These are phyloP conservation scores for Nakazawaea laoshanensis DNA, from an alignment of 805 yeast genomes.

Conservation along the genomic window DNA sequence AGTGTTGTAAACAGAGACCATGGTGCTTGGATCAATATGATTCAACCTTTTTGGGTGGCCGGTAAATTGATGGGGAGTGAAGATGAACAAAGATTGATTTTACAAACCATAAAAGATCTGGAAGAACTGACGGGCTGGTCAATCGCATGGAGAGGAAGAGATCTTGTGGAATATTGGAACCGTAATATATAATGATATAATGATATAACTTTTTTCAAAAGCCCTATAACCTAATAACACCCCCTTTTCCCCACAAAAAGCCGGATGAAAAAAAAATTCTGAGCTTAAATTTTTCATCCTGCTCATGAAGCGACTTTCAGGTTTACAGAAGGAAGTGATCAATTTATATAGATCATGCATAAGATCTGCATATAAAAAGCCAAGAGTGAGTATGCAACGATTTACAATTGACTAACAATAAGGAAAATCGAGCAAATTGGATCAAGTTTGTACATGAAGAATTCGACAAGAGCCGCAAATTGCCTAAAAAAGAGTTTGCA, in stretches of 20 bases:
- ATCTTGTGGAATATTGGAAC: slow-evolving; percentile 19
- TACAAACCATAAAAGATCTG: slow-evolving; percentile 17
- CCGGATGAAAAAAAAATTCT: neutral
- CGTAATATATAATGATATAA: slow-evolving; percentile 8
- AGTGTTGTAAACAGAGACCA: slow-evolving; percentile 21
- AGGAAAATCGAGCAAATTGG: slow-evolving; percentile 26
- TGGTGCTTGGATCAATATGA: slow-evolving; percentile 18
- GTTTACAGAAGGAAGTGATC: slow-evolving; percentile 45
- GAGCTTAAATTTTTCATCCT: neutral
- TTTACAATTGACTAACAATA: neutral
- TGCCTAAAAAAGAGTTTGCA: slow-evolving; percentile 73
- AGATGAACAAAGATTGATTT: slow-evolving; percentile 16
- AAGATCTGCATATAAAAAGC: slow-evolving; percentile 36
- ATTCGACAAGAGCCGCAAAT: slow-evolving; percentile 45
- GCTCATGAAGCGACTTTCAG: slow-evolving; percentile 19
- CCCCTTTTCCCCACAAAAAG: slow-evolving; percentile 1
- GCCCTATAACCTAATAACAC: neutral
- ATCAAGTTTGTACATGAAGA: slow-evolving; percentile 32
- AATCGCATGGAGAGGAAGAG: slow-evolving; percentile 18
- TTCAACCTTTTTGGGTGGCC: slow-evolving; percentile 20
- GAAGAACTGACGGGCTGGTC: slow-evolving; percentile 20
- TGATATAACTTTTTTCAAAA: neutral
- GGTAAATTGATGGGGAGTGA: slow-evolving; percentile 17
- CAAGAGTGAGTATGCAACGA: slow-evolving; percentile 22
- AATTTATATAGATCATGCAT: slow-evolving; percentile 39